Conservation (phyloP, 164 flowering plant species). For the Nymphaea thermarum region DNA sequence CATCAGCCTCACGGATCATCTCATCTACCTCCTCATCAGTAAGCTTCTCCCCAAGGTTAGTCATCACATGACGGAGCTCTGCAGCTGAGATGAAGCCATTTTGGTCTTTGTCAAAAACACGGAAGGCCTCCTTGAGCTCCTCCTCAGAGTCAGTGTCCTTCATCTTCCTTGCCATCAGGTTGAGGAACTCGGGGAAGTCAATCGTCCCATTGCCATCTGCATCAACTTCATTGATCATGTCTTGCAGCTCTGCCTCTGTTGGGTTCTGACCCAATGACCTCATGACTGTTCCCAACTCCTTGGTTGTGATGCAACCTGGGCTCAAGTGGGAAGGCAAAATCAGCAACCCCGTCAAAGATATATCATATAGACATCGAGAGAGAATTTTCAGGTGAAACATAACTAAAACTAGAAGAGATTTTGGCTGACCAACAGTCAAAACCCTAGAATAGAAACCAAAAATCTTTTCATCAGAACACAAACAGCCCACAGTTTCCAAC, state of each 20-base stretch:
- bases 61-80: constrained; percentile 78
- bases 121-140: constrained; percentile 76
- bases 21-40: constrained; percentile 74
- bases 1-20: constrained; percentile 81
- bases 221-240: constrained; percentile 78
- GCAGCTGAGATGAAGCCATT: constrained; percentile 83
- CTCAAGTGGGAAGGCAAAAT: too few relatives aligned
- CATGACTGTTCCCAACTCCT: constrained; percentile 83
- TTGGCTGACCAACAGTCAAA: too few relatives aligned
- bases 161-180: constrained; percentile 83
- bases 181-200: constrained; percentile 71
- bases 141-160: constrained; percentile 81
- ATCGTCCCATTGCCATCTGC: constrained; percentile 82
- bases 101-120: constrained; percentile 80
- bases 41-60: constrained; percentile 72
- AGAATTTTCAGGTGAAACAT: too few relatives aligned
- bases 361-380: too few relatives aligned
- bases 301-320: constrained; percentile 64
- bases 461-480: too few relatives aligned
- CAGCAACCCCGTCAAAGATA: too few relatives aligned
- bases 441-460: too few relatives aligned
- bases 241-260: constrained; percentile 76
- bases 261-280: constrained; percentile 74
- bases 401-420: too few relatives aligned
- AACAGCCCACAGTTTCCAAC: too few relatives aligned